Conservation (phyloP, 257 asterid species). For the Thymus quinquecostatus region DNA sequence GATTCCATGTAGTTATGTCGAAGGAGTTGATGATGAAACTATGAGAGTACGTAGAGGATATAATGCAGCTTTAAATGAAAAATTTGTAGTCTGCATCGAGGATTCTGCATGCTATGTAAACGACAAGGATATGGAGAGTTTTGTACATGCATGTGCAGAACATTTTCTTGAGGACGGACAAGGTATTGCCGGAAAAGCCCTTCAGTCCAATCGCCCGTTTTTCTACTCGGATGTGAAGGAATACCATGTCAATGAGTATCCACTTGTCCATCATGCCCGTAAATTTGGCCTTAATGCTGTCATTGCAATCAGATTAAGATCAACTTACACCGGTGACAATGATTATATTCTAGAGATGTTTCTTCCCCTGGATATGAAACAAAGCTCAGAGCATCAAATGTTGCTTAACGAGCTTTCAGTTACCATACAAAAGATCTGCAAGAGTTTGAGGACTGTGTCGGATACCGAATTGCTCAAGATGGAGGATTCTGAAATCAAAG, state of each 20-base stretch:
- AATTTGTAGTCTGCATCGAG: slow-evolving; percentile 54
- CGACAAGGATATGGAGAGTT: slow-evolving; percentile 58
- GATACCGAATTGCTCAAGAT: slow-evolving; percentile 49
- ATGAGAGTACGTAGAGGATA: slow-evolving; percentile 33
- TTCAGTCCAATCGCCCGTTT: slow-evolving; percentile 69
- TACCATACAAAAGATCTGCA: slow-evolving; percentile 77
- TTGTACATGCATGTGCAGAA: slow-evolving; percentile 67
- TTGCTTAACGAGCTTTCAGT: slow-evolving; percentile 64
- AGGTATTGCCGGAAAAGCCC: slow-evolving; percentile 80
- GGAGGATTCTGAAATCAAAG: slow-evolving; percentile 37
- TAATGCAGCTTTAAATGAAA: slow-evolving; percentile 33
- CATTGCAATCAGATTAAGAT: slow-evolving; percentile 71
- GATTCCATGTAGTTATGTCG: slow-evolving; percentile 58
- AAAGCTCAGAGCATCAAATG: slow-evolving; percentile 64
- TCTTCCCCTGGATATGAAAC: slow-evolving; percentile 70
- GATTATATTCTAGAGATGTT: slow-evolving; percentile 76
- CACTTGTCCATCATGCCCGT: slow-evolving; percentile 87
- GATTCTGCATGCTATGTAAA: slow-evolving; percentile 62
- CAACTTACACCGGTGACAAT: slow-evolving; percentile 56
- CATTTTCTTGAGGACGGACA: slow-evolving; percentile 75
- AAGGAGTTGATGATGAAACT: slow-evolving; percentile 36
- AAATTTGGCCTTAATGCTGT: slow-evolving; percentile 74
- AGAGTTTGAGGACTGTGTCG: slow-evolving; percentile 70
- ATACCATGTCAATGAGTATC: slow-evolving; percentile 70
- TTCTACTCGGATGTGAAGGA: slow-evolving; percentile 76